A percentile compares a stretch with the other conserved stretches of the same genome.
phyloP scores from a whole-genome alignment of 2,329 filamentous ascomycete genomes.

The Talaromyces marneffei region DNA sequence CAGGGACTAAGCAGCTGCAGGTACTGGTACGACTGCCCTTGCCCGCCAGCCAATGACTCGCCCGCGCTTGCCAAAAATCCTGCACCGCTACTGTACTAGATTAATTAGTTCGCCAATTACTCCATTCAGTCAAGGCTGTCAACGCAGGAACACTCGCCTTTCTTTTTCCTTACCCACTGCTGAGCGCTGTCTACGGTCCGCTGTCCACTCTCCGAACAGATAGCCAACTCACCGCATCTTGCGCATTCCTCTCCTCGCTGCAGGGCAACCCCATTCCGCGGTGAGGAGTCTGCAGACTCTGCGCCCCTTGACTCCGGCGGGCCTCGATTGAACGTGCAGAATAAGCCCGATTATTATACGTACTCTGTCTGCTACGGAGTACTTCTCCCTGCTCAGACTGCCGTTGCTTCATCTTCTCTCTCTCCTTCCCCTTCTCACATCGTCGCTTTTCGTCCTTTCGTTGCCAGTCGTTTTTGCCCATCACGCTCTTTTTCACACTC shows the following conservation, averaged over 20 bases:
- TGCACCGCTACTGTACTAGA: too few species aligned
- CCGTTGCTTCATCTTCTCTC: slow-evolving; percentile 5
- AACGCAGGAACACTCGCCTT: slow-evolving; percentile 10
- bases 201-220: slow-evolving; percentile 5
- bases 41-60: neutral
- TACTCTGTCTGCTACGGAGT: neutral
- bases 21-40: too few species aligned
- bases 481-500: slow-evolving; percentile 13
- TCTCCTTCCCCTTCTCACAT: neutral
- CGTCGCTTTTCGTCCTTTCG: slow-evolving; percentile 11
- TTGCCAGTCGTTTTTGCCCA: slow-evolving; percentile 16
- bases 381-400: slow-evolving; percentile 1
- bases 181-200: neutral
- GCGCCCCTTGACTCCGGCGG: slow-evolving; percentile 14
- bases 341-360: slow-evolving; percentile 7
- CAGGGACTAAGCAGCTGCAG: neutral
- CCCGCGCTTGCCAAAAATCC: neutral
- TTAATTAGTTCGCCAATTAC: too few species aligned
- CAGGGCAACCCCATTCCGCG: slow-evolving; percentile 15
- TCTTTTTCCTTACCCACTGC: neutral
- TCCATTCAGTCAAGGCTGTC: too few species aligned
- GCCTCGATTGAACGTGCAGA: slow-evolving; percentile 14
- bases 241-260: slow-evolving; percentile 13
- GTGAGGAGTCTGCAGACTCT: slow-evolving; percentile 12
- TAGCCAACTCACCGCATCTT: slow-evolving; percentile 12